Evolutionary conservation across 2,329 filamentous ascomycete genomes (phyloP).

Genomic region (Coniosporium tulheliwenetii): DNA sequence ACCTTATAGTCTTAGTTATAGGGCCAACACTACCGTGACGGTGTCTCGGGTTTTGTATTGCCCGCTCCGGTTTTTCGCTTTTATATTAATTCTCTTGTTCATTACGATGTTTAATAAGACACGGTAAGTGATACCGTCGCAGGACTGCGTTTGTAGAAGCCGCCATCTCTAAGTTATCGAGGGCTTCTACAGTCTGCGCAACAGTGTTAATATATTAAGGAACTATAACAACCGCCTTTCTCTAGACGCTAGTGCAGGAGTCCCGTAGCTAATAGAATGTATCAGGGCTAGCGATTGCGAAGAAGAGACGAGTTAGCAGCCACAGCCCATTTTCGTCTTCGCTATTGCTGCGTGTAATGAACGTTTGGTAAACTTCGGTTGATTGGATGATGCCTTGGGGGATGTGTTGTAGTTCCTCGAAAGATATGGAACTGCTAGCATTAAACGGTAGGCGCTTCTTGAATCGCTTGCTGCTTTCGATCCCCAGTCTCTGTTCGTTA

Average conservation of each 20-base stretch:
- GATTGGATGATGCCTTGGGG: not conserved
- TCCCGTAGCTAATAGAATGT: too few relatives aligned
- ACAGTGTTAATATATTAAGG: conserved; percentile 1
- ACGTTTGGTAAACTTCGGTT: conserved; percentile 1
- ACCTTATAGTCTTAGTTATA: too few relatives aligned
- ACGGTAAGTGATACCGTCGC: not conserved
- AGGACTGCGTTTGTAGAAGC: too few relatives aligned
- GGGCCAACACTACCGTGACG: too few relatives aligned
- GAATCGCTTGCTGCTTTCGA: too few relatives aligned
- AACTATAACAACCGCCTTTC: not conserved
- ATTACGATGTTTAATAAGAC: not conserved
- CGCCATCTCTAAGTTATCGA: too few relatives aligned
- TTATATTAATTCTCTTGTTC: not conserved
- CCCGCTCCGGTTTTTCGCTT: not conserved
- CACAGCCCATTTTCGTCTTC: too few relatives aligned
- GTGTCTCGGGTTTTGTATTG: too few relatives aligned
- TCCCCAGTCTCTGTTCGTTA: too few relatives aligned
- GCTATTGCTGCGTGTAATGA: not conserved
- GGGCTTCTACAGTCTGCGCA: not conserved
- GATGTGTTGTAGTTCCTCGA: not conserved
- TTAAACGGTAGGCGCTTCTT: too few relatives aligned
- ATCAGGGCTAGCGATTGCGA: conserved; percentile 1
- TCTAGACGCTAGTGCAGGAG: not conserved
- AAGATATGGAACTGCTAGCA: not conserved
- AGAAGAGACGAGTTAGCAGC: too few relatives aligned